Evolutionary conservation across 2,329 filamentous ascomycete species (phyloP).

Genomic region (Calonectria hawksworthii): DNA sequence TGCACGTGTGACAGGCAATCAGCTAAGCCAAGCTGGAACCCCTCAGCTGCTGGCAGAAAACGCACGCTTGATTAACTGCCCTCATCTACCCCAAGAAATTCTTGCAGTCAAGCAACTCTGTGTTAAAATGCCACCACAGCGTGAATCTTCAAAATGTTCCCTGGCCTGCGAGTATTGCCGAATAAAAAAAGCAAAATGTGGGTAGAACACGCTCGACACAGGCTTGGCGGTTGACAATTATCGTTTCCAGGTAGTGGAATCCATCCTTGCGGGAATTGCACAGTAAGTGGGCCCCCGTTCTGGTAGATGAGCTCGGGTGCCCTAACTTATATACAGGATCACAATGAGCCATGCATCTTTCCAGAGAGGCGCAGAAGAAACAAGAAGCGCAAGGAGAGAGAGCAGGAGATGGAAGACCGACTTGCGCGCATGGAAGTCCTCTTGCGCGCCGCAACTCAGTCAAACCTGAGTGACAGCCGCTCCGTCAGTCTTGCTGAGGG

Average conservation of each 20-base stretch:
- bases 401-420: conserved; percentile 17
- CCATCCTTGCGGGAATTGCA: conserved; percentile 15
- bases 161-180: conserved; percentile 19
- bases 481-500: neutral
- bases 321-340: neutral
- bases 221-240: neutral
- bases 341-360: conserved; percentile 16
- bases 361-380: conserved; percentile 14
- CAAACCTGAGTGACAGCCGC: neutral
- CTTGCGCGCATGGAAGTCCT: conserved; percentile 15
- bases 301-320: neutral
- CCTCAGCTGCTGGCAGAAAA: neutral
- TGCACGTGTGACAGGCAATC: neutral
- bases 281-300: neutral
- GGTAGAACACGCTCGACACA: neutral
- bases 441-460: neutral
- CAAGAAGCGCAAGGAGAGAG: conserved; percentile 12
- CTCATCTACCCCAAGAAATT: neutral
- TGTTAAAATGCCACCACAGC: neutral
- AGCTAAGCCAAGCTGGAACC: neutral
- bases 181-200: conserved; percentile 16
- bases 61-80: neutral
- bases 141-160: conserved; percentile 10
- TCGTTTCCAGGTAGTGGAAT: conserved; percentile 3
- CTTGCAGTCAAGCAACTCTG: neutral